phyloP scores from a whole-genome alignment of 1,284 basidiomycete species.

The Microbotryum intermedium region DNA sequence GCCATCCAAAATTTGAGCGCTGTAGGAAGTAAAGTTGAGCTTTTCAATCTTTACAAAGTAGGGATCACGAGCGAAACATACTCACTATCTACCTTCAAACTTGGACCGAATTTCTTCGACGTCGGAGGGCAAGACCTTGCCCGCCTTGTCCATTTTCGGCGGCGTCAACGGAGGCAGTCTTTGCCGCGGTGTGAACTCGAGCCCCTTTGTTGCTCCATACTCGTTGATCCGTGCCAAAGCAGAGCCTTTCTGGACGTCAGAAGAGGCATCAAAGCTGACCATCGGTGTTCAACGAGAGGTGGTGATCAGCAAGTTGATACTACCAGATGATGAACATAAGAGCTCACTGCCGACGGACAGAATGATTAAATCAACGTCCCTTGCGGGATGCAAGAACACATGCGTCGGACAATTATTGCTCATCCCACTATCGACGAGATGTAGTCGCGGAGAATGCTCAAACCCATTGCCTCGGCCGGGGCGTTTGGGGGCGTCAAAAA shows the following conservation, averaged over 20 bases:
- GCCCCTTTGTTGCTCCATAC: background rate
- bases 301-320: background rate
- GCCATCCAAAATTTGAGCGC: constrained; percentile 7
- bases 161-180: background rate
- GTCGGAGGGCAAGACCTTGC: constrained; percentile 4
- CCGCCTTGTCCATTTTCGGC: constrained; percentile 4
- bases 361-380: constrained; percentile 16
- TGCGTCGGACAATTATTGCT: constrained; percentile 29
- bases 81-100: constrained; percentile 21
- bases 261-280: constrained; percentile 13
- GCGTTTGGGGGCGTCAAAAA: constrained; percentile 14
- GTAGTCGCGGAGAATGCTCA: constrained; percentile 27
- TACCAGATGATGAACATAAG: no score
- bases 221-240: background rate
- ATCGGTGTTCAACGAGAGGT: no score
- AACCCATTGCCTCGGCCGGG: constrained; percentile 18
- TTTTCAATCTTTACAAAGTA: no score
- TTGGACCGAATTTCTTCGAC: constrained; percentile 12
- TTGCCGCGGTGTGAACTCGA: constrained; percentile 2
- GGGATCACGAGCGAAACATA: no score
- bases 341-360: background rate
- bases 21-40: no score
- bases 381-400: constrained; percentile 18
- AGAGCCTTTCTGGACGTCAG: constrained; percentile 11
- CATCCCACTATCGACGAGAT: constrained; percentile 23